Conservation (phyloP, 2,329 filamentous ascomycete genomes). For the Nothophaeocryptopus gaeumannii region DNA sequence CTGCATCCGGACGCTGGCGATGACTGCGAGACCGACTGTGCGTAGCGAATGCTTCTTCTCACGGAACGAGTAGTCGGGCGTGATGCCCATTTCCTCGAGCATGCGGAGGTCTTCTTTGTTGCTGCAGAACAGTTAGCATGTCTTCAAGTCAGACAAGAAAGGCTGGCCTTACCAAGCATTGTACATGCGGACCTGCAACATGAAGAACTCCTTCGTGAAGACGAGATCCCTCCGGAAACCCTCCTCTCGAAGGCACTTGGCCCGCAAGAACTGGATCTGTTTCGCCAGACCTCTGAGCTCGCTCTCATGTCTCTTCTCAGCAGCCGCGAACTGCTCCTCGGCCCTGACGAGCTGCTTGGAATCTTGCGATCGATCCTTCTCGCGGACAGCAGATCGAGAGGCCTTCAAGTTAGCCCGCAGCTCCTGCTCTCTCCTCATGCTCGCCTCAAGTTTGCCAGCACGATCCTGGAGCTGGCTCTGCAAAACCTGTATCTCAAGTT, state of each 20-base stretch:
- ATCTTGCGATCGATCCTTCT: constrained; percentile 22
- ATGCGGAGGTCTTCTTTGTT: constrained; percentile 89
- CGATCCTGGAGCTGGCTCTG: constrained; percentile 36
- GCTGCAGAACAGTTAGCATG: constrained; percentile 50
- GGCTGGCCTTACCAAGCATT: constrained; percentile 74
- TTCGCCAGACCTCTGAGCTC: constrained; percentile 79
- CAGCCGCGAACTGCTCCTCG: constrained; percentile 55
- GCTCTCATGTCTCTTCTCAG: constrained; percentile 67
- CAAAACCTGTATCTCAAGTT: constrained; percentile 41
- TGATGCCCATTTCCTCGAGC: constrained; percentile 77
- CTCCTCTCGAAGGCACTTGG: constrained; percentile 75
- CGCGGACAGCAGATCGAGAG: constrained; percentile 17
- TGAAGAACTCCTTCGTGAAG: constrained; percentile 82
- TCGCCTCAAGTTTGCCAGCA: constrained; percentile 31
- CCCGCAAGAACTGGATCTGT: constrained; percentile 88
- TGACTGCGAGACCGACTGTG: constrained; percentile 48
- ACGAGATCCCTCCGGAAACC: constrained; percentile 75
- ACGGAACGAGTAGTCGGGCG: constrained; percentile 49
- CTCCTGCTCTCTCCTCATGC: constrained; percentile 35
- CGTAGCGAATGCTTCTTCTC: constrained; percentile 48
- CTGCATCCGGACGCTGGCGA: constrained; percentile 53
- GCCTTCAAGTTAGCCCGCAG: constrained; percentile 35
- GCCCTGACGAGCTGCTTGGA: constrained; percentile 35
- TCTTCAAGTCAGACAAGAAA: not conserved
- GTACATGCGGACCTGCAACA: constrained; percentile 75